Evolutionary conservation across 768 basidiomycete species (phyloP), one percentile per base, ranked within the genome.

Genomic region (Naganishia randhawae): DNA sequence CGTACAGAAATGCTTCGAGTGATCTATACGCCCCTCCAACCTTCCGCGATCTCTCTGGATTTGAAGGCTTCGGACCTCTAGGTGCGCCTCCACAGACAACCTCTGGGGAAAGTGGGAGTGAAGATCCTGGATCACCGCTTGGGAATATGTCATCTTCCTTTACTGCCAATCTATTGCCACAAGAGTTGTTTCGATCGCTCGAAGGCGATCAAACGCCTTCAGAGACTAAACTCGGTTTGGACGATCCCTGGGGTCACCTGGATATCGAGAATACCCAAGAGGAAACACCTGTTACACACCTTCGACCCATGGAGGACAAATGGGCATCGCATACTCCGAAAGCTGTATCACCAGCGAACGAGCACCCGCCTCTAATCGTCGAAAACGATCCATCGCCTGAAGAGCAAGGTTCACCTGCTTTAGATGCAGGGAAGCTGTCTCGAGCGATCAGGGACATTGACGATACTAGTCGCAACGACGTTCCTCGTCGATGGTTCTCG

Each of bases 31-130:
- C 41, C 19, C 45, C 45, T 48, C 52, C 69, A 31, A 32, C 69
- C n/a, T 69, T 69, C 45, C 50, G 50, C 31, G 80, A 80, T 66
- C 57, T 80, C 13, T 67, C 73, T 53, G 78, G 78, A 1, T 80
- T 78, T 66, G 78, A 80, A 62, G 77, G 78, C 57, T 79, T 79
- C 66, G 77, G 78, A 29, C 78, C 80, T 16, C 71, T 74, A 7
- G 68, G 73, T 2, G 68, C 54, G 22, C 54, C 66, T 42, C 29
- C 52, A 11, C 51, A 53, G 19, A 48, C 45, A n/a, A 4, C 45
- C 16, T 14, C 50, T 51, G 48, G 29, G 11, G 66, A 67, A 52
- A 55, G 45, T 32, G 66, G 55, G 31, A 29, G 29, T 13, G 66
- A 67, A 33, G 78, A 80, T 55, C 74, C 74, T n/a, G 77, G 78